phyloP scores from a whole-genome alignment of 345 rosid species.

The Populus nigra region DNA sequence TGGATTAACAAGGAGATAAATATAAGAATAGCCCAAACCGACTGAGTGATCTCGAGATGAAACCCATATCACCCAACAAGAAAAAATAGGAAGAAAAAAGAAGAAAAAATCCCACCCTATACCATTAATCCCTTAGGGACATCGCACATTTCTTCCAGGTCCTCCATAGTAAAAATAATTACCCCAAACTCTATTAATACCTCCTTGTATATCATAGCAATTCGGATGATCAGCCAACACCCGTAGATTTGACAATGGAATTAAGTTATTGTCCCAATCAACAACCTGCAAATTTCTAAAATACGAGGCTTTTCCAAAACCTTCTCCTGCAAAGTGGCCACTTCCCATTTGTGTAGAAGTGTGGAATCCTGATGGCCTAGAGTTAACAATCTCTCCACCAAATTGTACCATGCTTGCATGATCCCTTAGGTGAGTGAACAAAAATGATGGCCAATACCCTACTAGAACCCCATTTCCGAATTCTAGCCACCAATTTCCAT shows the following conservation, averaged over 20 bases:
- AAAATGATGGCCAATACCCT: constrained; percentile 87
- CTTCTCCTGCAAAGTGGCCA: constrained; percentile 92
- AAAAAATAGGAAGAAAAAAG: neutral
- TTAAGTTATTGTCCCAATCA: constrained; percentile 87
- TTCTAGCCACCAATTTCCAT: constrained; percentile 99
- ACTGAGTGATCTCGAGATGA: constrained; percentile 30
- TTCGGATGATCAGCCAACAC: constrained; percentile 83
- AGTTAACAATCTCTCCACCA: constrained; percentile 90
- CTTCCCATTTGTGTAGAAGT: constrained; percentile 95
- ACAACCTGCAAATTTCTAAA: constrained; percentile 82
- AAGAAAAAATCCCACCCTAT: constrained; percentile 7
- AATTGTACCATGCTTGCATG: constrained; percentile 94
- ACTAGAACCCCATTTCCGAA: constrained; percentile 86
- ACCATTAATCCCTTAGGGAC: constrained; percentile 50
- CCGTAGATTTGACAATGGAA: constrained; percentile 61
- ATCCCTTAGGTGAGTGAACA: constrained; percentile 75
- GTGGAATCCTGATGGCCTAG: constrained; percentile 68
- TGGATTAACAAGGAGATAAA: constrained; percentile 32
- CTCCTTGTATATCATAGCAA: constrained; percentile 88
- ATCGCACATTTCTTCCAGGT: constrained; percentile 81
- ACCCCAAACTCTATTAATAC: constrained; percentile 82
- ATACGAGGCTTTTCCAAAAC: constrained; percentile 87
- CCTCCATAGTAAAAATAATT: constrained; percentile 94
- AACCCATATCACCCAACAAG: constrained; percentile 41
- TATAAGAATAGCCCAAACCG: constrained; percentile 36